Evolutionary conservation across 2,329 filamentous ascomycete genomes (phyloP), one percentile per base, ranked within the genome.

Genomic region (Calonectria crousiana): DNA sequence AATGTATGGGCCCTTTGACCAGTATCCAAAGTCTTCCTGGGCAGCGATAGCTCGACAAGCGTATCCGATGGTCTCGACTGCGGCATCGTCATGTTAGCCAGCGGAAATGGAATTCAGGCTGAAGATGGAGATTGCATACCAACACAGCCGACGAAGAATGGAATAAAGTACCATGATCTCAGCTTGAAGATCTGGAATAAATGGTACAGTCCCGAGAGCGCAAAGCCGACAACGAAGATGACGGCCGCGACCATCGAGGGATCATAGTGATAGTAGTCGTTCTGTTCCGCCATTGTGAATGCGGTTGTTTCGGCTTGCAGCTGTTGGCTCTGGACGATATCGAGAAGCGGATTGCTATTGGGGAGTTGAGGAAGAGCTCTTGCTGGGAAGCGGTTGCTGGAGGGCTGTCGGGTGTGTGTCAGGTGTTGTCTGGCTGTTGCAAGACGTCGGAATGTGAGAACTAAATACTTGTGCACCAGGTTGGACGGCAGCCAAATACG

Each of bases 121-220:
- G 18, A 6, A 13, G 23, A 13, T 53, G 32, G 32, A 30, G 44
- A n/a, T 41, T 28, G 2, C 52, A 10, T 36, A 89, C 87, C 87
- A 28, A 86, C 60, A 30, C 87, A 86, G 8, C 89, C 89, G 23
- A 90, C 80, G 6, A 87, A 76, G 56, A 90, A 87, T 0, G 89
- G 85, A 1, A 87, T 86, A 78, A 89, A 86, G 79, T 87, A 90
- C 87, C 87, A 89, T 4, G 86, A 86, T 49, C 84, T 81, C 1
- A 82, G 81, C 56, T 78, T 79, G 41, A 86, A 41, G 30, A 88
- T 74, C 65, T 86, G 85, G 28, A 80, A 85, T 28, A 79, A 53
- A 74, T 89, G 87, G 1, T 56, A 70, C 9, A 69, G 9, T 30
- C 53, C 67, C 20, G 67, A 69, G 28, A 60, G 38, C n/a, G 38